Base-by-base conservation (phyloP, 345 rosid species). In the Eucalyptus microcorys region DNA sequence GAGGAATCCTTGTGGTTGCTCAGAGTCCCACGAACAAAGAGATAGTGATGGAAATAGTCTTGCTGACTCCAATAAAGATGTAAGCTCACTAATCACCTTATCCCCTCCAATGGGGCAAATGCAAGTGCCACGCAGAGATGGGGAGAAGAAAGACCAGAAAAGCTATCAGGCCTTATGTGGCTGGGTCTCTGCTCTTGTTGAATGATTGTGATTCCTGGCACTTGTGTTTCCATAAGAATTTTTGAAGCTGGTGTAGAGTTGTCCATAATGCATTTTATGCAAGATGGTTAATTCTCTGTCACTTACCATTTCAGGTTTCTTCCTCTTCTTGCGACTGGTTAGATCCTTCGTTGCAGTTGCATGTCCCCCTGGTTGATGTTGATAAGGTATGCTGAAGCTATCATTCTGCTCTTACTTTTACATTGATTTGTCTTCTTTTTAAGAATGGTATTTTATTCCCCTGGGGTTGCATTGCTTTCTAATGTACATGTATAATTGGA, bases 291-390 rank as follows among this genome's bases (percentile, higher is more conserved):
- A 42, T 49, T 90, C 91, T 57, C 81, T 87, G 87, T 45, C 87
- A 49, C 32, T 90, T 84, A 88, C 89, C 87, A 88, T 87, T 92
- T 89, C 93, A 97, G 99, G 96, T 88, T 88, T 88, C 91, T 49
- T 93, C 93, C 68, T 87, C 95, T 85, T 87, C 94, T 79, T 90
- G 89, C 87, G 94, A 93, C 83, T 97, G 97, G 96, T 88, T 94
- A 94, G 95, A 93, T 92, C 95, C 96, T 86, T 96, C 97, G 45
- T 48, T 93, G 89, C 98, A 95, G 93, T 89, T 95, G 88, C 92
- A 94, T 93, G 99, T 98, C 93, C 98, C 99, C 55, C 91, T 98
- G 91, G 99, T 92, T 89, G 99, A 98, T 88, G 97, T 97, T 93
- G 99, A 98, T 93, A 98, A 98, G 99, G 99, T 95, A 90, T 90